Evolutionary conservation across 192 early-diverging fungal genomes (phyloP), one percentile per base, ranked within the genome.

Genomic region (Coemansia aciculifera): DNA sequence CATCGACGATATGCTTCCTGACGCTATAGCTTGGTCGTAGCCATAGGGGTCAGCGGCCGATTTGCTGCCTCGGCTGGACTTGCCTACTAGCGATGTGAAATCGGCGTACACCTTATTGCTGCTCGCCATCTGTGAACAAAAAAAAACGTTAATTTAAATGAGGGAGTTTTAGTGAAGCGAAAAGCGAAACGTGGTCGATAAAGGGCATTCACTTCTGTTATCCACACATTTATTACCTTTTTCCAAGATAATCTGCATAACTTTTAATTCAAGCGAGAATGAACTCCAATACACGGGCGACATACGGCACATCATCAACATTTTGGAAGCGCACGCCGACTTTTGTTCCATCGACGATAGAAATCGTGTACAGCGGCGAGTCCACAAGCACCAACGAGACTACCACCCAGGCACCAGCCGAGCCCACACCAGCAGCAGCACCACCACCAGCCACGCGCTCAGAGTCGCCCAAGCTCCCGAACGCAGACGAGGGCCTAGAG

Each of bases 251-350:
- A 11, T 42, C 40, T 42, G 40, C 40, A 42, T 42, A 42, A 7
- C 21, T 24, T 51, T 23, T 51, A 13, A 27, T 54, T 24, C 11
- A 13, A 1, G 13, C 15, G 15, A 49, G 8, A 32, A 74, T 74
- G 72, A 74, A 43, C 54, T 68, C 62, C 3, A 74, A 74, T 63
- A 24, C 59, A 19, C 62, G 67, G 37, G 27, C 68, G 11, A 36
- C 59, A 11, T 39, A 43, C 44, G 36, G 43, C 43, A 13, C 51
- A 38, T 29, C 75, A 24, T 52, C 75, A 15, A 49, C 64, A 31
- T 82, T 82, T 32, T 82, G 79, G 79, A 69, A 51, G 54, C 79
- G 79, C 13, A 52, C 66, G 23, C 79, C 79, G 2, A 66, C 66
- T 9, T 74, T 66, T 38, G 70, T 68, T 32, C 72, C 79, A 21